Evolutionary conservation across 306 rosid genomes (phyloP).

Genomic region (Calophaca sinica): DNA sequence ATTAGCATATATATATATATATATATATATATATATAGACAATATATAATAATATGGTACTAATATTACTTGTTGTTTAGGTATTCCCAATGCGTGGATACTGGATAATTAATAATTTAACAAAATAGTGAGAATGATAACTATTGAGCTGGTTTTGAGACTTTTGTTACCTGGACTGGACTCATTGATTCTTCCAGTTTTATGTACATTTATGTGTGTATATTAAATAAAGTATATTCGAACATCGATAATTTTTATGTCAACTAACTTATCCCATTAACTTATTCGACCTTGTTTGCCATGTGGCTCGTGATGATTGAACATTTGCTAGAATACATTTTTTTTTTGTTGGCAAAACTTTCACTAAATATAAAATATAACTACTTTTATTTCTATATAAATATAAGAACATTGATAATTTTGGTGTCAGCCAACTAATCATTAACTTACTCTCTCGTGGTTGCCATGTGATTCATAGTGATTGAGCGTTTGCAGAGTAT

Average conservation of each 20-base stretch:
- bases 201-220: neutral
- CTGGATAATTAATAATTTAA: neutral
- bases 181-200: conserved; percentile 1
- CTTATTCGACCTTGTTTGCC: conserved; percentile 28
- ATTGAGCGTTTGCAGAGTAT: conserved; percentile 1
- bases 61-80: neutral
- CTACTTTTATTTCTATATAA: too few relatives aligned
- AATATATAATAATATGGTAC: too few relatives aligned
- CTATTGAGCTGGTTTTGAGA: conserved; percentile 41
- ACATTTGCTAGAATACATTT: neutral
- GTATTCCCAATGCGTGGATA: neutral
- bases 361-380: neutral
- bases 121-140: conserved; percentile 16
- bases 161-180: neutral
- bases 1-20: too few relatives aligned
- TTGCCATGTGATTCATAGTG: neutral
- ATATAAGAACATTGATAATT: neutral
- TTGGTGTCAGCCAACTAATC: neutral
- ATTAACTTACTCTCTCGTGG: neutral
- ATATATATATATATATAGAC: too few relatives aligned
- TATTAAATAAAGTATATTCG: neutral
- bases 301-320: conserved; percentile 41
- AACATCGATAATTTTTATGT: conserved; percentile 16
- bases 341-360: neutral
- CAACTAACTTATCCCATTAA: conserved; percentile 10